Conservation (phyloP, 805 yeast genomes). For the Hanseniaspora meyeri region DNA sequence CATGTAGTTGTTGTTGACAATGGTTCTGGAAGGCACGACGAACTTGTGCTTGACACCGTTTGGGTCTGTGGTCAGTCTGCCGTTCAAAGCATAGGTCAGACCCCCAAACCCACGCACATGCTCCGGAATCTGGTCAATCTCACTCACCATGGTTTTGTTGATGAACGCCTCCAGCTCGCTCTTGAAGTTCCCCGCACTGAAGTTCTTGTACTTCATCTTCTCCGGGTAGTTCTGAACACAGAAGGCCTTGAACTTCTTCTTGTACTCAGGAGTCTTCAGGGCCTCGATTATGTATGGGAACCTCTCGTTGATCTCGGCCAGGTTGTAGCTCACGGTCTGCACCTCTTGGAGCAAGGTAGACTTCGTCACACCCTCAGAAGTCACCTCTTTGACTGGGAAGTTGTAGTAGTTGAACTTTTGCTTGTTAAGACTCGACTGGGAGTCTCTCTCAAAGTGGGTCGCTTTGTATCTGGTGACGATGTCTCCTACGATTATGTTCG, state of each 20-base stretch:
- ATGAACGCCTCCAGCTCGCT: slow-evolving; percentile 34
- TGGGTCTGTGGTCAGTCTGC: slow-evolving; percentile 57
- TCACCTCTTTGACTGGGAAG: slow-evolving; percentile 27
- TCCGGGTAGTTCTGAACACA: slow-evolving; percentile 41
- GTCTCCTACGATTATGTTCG: slow-evolving; percentile 51
- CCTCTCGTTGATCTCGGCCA: not conserved
- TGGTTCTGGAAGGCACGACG: slow-evolving; percentile 55
- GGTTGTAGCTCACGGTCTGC: not conserved
- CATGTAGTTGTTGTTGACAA: slow-evolving; percentile 34
- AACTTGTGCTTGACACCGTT: slow-evolving; percentile 47
- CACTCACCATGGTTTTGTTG: slow-evolving; percentile 19
- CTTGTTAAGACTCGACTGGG: slow-evolving; percentile 47
- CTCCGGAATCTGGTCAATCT: slow-evolving; percentile 9
- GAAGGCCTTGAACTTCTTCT: slow-evolving; percentile 45
- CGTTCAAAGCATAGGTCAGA: slow-evolving; percentile 53
- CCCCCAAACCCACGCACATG: slow-evolving; percentile 61
- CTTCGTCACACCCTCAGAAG: slow-evolving; percentile 16
- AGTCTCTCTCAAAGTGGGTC: slow-evolving; percentile 47
- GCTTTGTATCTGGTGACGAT: slow-evolving; percentile 49
- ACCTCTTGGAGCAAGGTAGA: slow-evolving; percentile 28
- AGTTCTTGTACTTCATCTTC: slow-evolving; percentile 23
- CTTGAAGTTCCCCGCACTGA: slow-evolving; percentile 27
- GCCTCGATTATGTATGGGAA: not conserved
- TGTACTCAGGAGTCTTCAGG: slow-evolving; percentile 22
- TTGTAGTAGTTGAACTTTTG: slow-evolving; percentile 59